These are phyloP conservation scores for Blastomyces gilchristii DNA, from an alignment of 2,329 filamentous ascomycete genomes.

Conservation along the genomic window DNA sequence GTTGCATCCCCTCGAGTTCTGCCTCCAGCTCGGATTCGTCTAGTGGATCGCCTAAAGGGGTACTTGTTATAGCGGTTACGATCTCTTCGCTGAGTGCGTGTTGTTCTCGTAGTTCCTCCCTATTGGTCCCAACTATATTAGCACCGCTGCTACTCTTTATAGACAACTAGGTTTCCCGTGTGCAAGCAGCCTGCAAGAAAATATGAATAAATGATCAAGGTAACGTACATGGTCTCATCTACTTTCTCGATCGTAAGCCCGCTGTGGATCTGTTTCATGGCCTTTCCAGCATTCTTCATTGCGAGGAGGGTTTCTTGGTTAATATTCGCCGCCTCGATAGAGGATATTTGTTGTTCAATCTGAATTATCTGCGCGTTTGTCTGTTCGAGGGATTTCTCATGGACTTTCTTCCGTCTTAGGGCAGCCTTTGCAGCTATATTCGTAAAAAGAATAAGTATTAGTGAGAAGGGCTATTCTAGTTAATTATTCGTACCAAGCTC, in stretches of 20 bases:
- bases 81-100: conserved; percentile 92
- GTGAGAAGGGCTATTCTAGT: neutral
- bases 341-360: conserved; percentile 88
- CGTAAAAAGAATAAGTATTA: conserved; percentile 6
- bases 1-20: conserved; percentile 77
- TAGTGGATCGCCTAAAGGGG: conserved; percentile 50
- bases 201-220: neutral
- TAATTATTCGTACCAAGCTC: neutral
- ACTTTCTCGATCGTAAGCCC: conserved; percentile 90
- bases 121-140: conserved; percentile 29
- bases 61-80: conserved; percentile 67
- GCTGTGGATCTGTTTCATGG: conserved; percentile 88
- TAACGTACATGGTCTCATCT: conserved; percentile 78
- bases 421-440: conserved; percentile 74
- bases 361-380: conserved; percentile 82
- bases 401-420: conserved; percentile 84
- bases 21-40: conserved; percentile 82
- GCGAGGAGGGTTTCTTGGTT: conserved; percentile 92
- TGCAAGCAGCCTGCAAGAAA: neutral
- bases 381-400: conserved; percentile 85
- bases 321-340: conserved; percentile 96
- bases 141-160: neutral
- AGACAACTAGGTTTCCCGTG: too few relatives aligned
- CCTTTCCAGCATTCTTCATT: conserved; percentile 81
- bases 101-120: conserved; percentile 84